These are phyloP conservation scores for Pneumocystis sp. DNA, from an alignment of 1,139 yeast species.

Conservation along the genomic window DNA sequence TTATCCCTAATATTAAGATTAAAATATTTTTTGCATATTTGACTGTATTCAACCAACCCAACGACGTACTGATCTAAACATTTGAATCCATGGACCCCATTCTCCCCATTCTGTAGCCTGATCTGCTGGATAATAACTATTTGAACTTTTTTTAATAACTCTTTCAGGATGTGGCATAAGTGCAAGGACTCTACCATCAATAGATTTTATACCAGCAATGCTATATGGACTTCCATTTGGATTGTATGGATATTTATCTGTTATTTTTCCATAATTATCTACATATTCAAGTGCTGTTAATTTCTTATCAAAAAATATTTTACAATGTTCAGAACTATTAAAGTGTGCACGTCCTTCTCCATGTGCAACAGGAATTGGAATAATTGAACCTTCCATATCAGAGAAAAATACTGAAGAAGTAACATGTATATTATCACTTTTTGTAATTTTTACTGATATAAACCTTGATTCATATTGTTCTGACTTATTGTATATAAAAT, in stretches of 20 bases:
- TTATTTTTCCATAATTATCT: slow-evolving; percentile 75
- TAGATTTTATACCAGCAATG: slow-evolving; percentile 80
- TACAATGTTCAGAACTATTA: slow-evolving; percentile 28
- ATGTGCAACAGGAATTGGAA: slow-evolving; percentile 97
- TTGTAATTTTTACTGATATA: slow-evolving; percentile 67
- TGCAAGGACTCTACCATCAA: slow-evolving; percentile 89
- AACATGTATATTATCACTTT: slow-evolving; percentile 35
- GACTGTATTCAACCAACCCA: slow-evolving; percentile 57
- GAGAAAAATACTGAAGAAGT: slow-evolving; percentile 54
- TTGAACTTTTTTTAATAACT: slow-evolving; percentile 70
- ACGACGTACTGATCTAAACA: slow-evolving; percentile 83
- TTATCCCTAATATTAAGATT: not conserved
- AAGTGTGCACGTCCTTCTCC: slow-evolving; percentile 94
- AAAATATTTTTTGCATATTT: slow-evolving; percentile 24
- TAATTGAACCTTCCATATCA: slow-evolving; percentile 79
- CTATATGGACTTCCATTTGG: slow-evolving; percentile 95
- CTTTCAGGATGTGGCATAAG: slow-evolving; percentile 99
- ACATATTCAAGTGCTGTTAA: slow-evolving; percentile 44
- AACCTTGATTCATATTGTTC: slow-evolving; percentile 97
- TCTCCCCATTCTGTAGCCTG: slow-evolving; percentile 52
- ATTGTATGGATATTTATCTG: slow-evolving; percentile 78
- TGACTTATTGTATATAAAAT: slow-evolving; percentile 76
- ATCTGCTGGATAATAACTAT: slow-evolving; percentile 75
- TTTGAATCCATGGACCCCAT: slow-evolving; percentile 88
- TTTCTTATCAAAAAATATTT: slow-evolving; percentile 22